These are phyloP conservation scores for Hymenochaete sp. DNA, from an alignment of 1,284 basidiomycete species.

Conservation along the genomic window DNA sequence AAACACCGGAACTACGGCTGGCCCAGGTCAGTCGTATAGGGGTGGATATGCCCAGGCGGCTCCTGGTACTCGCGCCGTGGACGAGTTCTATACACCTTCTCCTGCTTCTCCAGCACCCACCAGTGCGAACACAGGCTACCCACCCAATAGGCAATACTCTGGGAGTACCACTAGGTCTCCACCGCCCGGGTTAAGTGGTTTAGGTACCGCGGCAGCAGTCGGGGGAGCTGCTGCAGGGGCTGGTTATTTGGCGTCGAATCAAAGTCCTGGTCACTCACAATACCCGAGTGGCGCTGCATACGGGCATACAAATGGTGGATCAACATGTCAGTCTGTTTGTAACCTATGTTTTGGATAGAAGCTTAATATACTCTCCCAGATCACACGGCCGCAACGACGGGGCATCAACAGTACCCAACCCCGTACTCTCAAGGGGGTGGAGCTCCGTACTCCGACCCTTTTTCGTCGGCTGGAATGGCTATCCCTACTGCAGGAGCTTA, in stretches of 20 bases:
- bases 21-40: slow-evolving; percentile 29
- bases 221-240: slow-evolving; percentile 9
- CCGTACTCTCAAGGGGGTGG: slow-evolving; percentile 38
- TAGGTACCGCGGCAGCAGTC: slow-evolving; percentile 21
- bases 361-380: slow-evolving; percentile 30
- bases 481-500: slow-evolving; percentile 21
- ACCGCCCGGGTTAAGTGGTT: slow-evolving; percentile 24
- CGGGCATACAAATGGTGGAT: slow-evolving; percentile 44
- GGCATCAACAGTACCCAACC: slow-evolving; percentile 41
- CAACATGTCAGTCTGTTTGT: slow-evolving; percentile 41
- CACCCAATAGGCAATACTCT: slow-evolving; percentile 24
- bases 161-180: not conserved
- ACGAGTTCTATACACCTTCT: slow-evolving; percentile 56
- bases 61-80: slow-evolving; percentile 57
- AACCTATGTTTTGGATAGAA: not conserved
- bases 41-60: slow-evolving; percentile 57
- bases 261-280: slow-evolving; percentile 26
- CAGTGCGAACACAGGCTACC: slow-evolving; percentile 35
- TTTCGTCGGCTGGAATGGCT: slow-evolving; percentile 25
- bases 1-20: too few relatives aligned
- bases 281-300: slow-evolving; percentile 35
- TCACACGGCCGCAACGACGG: slow-evolving; percentile 35
- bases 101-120: slow-evolving; percentile 17
- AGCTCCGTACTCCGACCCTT: slow-evolving; percentile 31
- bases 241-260: slow-evolving; percentile 22